Conservation (phyloP, 768 basidiomycete genomes). For the Amylocystis lapponica region DNA sequence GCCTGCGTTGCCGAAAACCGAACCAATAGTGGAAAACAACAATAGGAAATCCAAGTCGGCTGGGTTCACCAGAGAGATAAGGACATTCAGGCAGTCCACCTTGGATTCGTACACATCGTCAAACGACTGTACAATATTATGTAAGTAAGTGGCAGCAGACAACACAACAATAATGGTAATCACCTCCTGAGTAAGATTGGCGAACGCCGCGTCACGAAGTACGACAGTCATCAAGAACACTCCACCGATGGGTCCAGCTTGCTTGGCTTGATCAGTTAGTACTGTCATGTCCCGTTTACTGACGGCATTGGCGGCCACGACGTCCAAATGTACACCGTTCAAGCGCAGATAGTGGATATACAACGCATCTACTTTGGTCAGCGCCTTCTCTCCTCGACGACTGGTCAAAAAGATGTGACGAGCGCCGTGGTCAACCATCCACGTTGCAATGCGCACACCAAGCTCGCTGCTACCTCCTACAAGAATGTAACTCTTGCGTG, state of each 20-base stretch:
- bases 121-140: slow-evolving; percentile 19
- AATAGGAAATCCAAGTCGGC: slow-evolving; percentile 26
- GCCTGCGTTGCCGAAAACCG: slow-evolving; percentile 27
- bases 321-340: slow-evolving; percentile 20
- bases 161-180: background rate
- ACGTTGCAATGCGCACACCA: slow-evolving; percentile 25
- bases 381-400: slow-evolving; percentile 16
- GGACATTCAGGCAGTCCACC: slow-evolving; percentile 15
- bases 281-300: slow-evolving; percentile 18
- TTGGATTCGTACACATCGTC: slow-evolving; percentile 18
- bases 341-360: slow-evolving; percentile 24
- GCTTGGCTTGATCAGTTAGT: slow-evolving; percentile 18
- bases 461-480: slow-evolving; percentile 21
- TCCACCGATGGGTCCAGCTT: slow-evolving; percentile 25
- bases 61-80: slow-evolving; percentile 12
- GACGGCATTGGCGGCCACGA: slow-evolving; percentile 23
- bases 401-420: slow-evolving; percentile 27
- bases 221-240: slow-evolving; percentile 30
- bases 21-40: slow-evolving; percentile 29
- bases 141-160: background rate
- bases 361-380: slow-evolving; percentile 20
- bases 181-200: slow-evolving; percentile 24
- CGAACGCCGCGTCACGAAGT: slow-evolving; percentile 28
- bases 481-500: slow-evolving; percentile 22
- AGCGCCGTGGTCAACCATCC: slow-evolving; percentile 30